Evolutionary conservation across 768 basidiomycete genomes (phyloP), one percentile per base, ranked within the genome.

Genomic region (Panellus pusillus): DNA sequence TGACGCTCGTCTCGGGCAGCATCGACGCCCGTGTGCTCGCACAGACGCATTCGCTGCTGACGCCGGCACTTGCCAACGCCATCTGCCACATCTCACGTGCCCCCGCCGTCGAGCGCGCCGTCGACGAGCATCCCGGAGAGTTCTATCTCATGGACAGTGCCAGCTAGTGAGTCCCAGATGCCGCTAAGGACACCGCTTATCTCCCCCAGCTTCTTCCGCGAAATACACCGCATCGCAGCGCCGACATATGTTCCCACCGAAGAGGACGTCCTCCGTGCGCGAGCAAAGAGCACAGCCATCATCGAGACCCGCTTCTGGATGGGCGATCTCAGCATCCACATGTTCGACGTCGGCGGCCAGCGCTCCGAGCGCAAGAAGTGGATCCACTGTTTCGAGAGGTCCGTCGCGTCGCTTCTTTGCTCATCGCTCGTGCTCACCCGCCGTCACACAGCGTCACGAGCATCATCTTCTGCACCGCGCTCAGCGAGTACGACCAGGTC

Each of bases 281-380:
- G 93, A 56, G 83, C 85, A 53, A 94, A 93, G 76, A 93, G 85
- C 53, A 87, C 90, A 2, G 93, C 93, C 17, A 95, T 98, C 61
- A 86, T 83, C 6, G 94, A 98, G 72, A 97, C 94, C 6, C 70
- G 87, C 66, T 91, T 91, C 53, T 76, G 73, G 12, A 81, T 90
- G 79, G 89, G 87, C 3, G 80, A 78, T 50, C 66, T 84, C 60
- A 77, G 77, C 65, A 80, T 82, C 69, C 80, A 79, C 73, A 84
- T 90, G 83, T 86, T 86, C 63, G 87, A 91, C 68, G 87, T 89
- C 18, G 86, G 86, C 20, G 89, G 90, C 0, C 89, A 91, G 60
- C 78, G 90, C 9, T 86, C 83, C 1, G 89, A 91, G 66, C 74
- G 90, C n/a, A 91, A 91, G 67, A 90, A 89, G 58, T 89, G 87